Evolutionary conservation across 257 asterid genomes (phyloP), one percentile per base, ranked within the genome.

Genomic region (Solanum piurae): DNA sequence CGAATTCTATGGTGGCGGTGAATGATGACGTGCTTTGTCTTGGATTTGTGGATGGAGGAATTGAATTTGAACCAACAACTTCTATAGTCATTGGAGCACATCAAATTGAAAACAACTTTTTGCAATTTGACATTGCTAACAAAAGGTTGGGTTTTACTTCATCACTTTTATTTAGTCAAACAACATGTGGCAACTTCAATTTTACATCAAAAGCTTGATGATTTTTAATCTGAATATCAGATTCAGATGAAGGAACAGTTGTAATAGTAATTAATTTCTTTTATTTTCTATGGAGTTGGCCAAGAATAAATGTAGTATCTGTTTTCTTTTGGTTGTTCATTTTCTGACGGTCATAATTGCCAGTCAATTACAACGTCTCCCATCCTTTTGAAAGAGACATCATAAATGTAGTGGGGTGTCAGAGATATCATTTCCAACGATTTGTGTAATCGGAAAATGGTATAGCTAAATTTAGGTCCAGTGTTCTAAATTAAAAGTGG

Each of bases 51-150:
- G 89, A 83, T 82, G 83, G 80, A 18, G 89, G 90, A 5, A 0
- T 77, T 29, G 52, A 64, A 21, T 68, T 69, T 69, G 37, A 73
- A 73, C 80, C 80, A 31, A 90, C 75, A 69, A 93, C 95, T 13
- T 84, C 98, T 29, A 90, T 90, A 44, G 91, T 86, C 37, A 87
- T 91, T 4, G 93, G 93, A 40, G 91, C 89, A 11, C 86, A 85
- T 85, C 93, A 91, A 75, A 71, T 91, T 27, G 92, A 91, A 83
- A 87, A 89, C 58, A 91, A 88, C 20, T 71, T 89, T 23, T 37
- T 91, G 64, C 88, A 88, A 42, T 91, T 91, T 74, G 93, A 91
- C 73, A 62, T 91, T n/a, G 83, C 85, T 3, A 77, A 58, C 21
- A 89, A 90, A 21, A 88, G 89, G 25, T 85, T 91, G 25, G 93